A percentile compares a stretch with the other conserved stretches of the same genome.
phyloP scores from a whole-genome alignment of 768 basidiomycete species.

The Leccinum disarticulatum region DNA sequence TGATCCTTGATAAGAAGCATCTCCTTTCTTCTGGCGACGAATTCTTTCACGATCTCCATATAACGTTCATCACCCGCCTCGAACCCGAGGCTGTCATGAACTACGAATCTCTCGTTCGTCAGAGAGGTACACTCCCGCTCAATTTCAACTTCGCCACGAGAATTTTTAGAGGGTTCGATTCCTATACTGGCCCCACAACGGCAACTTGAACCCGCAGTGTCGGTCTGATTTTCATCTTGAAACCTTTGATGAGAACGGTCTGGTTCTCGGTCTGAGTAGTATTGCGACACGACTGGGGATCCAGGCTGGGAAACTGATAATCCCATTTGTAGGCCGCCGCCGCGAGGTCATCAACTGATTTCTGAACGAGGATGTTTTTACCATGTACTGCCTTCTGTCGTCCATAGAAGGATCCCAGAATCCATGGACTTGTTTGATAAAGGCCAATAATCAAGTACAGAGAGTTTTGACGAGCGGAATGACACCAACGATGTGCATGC shows the following conservation, averaged over 20 bases:
- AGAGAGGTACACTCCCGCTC: background rate
- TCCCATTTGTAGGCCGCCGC: background rate
- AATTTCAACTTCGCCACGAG: background rate
- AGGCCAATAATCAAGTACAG: slow-evolving; percentile 8
- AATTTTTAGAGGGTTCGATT: background rate
- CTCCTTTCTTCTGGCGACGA: slow-evolving; percentile 1
- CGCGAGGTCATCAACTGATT: background rate
- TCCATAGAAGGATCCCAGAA: slow-evolving; percentile 1
- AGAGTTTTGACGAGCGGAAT: background rate
- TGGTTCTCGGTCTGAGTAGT: slow-evolving; percentile 6
- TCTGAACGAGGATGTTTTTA: too few species aligned
- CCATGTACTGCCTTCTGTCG: too few species aligned
- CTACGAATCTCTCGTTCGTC: background rate
- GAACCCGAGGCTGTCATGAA: background rate
- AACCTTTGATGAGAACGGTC: slow-evolving; percentile 12
- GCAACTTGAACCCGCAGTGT: background rate
- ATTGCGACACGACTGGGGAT: background rate
- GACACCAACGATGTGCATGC: background rate
- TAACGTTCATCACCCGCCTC: background rate
- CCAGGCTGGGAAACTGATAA: background rate
- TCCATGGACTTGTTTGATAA: slow-evolving; percentile 1
- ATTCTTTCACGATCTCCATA: background rate
- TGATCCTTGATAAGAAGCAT: slow-evolving; percentile 4
- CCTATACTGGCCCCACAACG: background rate
- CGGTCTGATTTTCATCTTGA: slow-evolving; percentile 7